Percentiles rank a stretch among this genome's conserved stretches.
phyloP scores from a whole-genome alignment of 768 basidiomycete genomes.

The Rhizopogon salebrosus region DNA sequence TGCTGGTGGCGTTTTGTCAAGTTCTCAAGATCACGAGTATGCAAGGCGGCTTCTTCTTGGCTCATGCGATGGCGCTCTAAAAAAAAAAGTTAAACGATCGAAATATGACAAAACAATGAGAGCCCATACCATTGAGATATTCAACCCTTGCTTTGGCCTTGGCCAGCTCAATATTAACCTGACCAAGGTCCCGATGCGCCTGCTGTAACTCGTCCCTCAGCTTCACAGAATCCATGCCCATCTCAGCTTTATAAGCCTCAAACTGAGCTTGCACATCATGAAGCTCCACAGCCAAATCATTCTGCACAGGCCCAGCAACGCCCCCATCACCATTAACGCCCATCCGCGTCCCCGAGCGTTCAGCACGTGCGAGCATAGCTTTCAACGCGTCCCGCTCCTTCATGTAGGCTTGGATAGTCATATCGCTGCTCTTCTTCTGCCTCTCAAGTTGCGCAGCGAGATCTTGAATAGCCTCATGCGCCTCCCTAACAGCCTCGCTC shows the following conservation, averaged over 20 bases:
- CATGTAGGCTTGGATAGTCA: conserved; percentile 72
- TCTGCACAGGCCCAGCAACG: conserved; percentile 10
- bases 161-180: conserved; percentile 62
- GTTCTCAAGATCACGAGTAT: conserved; percentile 61
- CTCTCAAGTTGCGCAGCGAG: conserved; percentile 74
- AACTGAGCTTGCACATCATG: conserved; percentile 75
- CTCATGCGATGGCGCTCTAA: conserved; percentile 67
- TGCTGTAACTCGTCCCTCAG: conserved; percentile 64
- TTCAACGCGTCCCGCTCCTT: conserved; percentile 87
- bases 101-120: background rate
- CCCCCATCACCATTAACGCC: conserved; percentile 29
- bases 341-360: conserved; percentile 19
- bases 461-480: conserved; percentile 79
- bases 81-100: conserved; percentile 3
- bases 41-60: conserved; percentile 61
- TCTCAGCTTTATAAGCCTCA: conserved; percentile 75
- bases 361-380: conserved; percentile 59
- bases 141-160: conserved; percentile 83
- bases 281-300: conserved; percentile 54
- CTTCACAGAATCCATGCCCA: conserved; percentile 68
- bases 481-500: conserved; percentile 77
- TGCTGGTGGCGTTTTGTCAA: conserved; percentile 65
- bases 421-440: conserved; percentile 66
- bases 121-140: conserved; percentile 60
- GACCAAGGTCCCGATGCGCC: conserved; percentile 65